Evolutionary conservation across 2,329 filamentous ascomycete genomes (phyloP), one percentile per base, ranked within the genome.

Genomic region (Tothia fuscella): DNA sequence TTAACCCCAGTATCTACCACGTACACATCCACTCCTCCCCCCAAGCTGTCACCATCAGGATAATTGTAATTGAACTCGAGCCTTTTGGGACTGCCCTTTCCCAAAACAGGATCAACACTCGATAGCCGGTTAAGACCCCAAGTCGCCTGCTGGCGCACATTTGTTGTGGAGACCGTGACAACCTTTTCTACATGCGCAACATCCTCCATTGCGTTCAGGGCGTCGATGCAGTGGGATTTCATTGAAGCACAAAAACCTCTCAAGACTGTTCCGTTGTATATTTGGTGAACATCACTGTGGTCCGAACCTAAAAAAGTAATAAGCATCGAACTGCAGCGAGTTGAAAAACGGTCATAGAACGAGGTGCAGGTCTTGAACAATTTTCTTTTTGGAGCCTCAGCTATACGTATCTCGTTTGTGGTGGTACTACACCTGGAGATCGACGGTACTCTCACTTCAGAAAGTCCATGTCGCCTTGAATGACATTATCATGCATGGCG

Each of bases 51-150:
- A 35, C 55, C 46, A 26, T 63, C 55, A 17, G 58, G 47, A 44
- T 57, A 66, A 2, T 54, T 46, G 52, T 69, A 69, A 20, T 58
- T 63, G 49, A 62, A 68, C 45, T 61, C 54, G 41, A 67, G 55
- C 19, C 51, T 50, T 38, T 52, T 54, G 9, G 50, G 45, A 41
- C 50, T 50, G 25, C 54, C 49, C 6, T 7, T 33, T n/a, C n/a
- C n/a, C n/a, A n/a, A n/a, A 9, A 53, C 38, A 9, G 52, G 44
- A n/a, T 46, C 45, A 19, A 51, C 38, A 13, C 52, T 54, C 4
- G 65, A 67, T 42, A 69, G 61, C 42, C 64, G 59, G 50, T 67
- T 59, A 6, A 69, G 56, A 32, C 66, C 66, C 66, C 66, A 70
- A 0, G 66, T 63, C 9, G 64, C 53, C 30, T 56, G 6, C 17